Evolutionary conservation across 2,329 filamentous ascomycete genomes (phyloP), one percentile per base, ranked within the genome.

Genomic region (Albifimbria verrucaria): DNA sequence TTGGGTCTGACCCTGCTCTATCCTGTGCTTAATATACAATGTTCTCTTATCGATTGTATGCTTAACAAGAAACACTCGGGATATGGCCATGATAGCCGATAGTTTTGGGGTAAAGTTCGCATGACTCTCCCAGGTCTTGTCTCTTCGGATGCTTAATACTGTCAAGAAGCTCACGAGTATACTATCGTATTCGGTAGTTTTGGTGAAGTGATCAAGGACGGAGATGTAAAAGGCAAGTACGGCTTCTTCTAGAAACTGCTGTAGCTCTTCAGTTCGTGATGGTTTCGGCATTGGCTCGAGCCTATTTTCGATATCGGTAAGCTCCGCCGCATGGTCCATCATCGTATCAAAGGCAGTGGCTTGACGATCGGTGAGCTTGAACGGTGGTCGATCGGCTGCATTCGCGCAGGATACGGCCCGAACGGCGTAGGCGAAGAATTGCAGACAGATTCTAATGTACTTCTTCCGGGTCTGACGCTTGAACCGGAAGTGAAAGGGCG

Each of bases 131-230:
- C 20, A 44, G 21, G 11, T 49, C 18, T 45, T 45, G 25, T 36
- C 21, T 18, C 11, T 21, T 3, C 15, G 21, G 18, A 52, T 47
- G 15, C 43, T 52, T 3, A 52, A 22, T 25, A 52, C 43, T 17
- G 47, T 52, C 11, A 52, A 26, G 32, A 47, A 52, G 44, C 32
- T 48, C 5, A 52, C 12, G 7, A 52, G 50, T 23, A 52, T 21
- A 28, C 44, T 52, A 15, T 52, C 6, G 7, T 52, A 52, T 18
- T 52, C n/a, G 17, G 26, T 52, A 15, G 28, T 20, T 20, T 52
- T 52, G 11, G 32, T 52, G 43, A 52, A 52, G 25, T 52, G 20
- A 18, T 52, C 23, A 6, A 52, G 44, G 3, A 52, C 24, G 18
- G 44, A 48, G 22, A 52, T 41, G 17, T 48, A 48, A 1, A 52